Evolutionary conservation across 768 basidiomycete genomes (phyloP).

Genomic region (Pulveroboletus sp.): DNA sequence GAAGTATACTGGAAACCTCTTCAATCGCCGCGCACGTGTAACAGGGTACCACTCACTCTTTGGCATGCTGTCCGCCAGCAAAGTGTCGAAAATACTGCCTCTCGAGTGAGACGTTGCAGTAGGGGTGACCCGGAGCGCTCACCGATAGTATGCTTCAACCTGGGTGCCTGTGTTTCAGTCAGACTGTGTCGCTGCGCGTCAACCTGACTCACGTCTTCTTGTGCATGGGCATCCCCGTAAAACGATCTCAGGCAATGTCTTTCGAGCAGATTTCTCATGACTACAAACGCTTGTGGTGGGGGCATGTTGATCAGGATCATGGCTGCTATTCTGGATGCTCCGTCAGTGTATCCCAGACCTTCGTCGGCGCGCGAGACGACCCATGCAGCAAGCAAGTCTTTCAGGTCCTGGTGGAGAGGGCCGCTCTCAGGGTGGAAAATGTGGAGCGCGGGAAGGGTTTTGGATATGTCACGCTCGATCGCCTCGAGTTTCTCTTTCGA

Average conservation of each 20-base stretch:
- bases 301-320: conserved; percentile 87
- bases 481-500: conserved; percentile 49
- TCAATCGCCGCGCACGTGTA: too few relatives aligned
- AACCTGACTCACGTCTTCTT: conserved; percentile 67
- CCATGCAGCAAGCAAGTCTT: conserved; percentile 85
- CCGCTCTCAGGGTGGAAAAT: conserved; percentile 76
- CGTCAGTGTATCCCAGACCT: conserved; percentile 68
- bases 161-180: conserved; percentile 33
- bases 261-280: conserved; percentile 82
- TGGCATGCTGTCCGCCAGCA: conserved; percentile 90
- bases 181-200: conserved; percentile 19
- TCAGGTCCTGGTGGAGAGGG: conserved; percentile 76
- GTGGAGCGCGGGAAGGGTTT: conserved; percentile 72
- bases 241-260: conserved; percentile 83
- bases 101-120: conserved; percentile 11
- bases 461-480: conserved; percentile 72
- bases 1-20: conserved; percentile 83
- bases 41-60: conserved; percentile 55
- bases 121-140: conserved; percentile 3
- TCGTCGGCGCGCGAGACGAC: conserved; percentile 81
- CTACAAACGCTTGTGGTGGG: conserved; percentile 66
- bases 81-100: conserved; percentile 82
- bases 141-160: conserved; percentile 93
- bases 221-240: conserved; percentile 64
- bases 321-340: conserved; percentile 71